Base-by-base conservation (phyloP, 2,329 filamentous ascomycete species). In the Alternaria arbusti region DNA sequence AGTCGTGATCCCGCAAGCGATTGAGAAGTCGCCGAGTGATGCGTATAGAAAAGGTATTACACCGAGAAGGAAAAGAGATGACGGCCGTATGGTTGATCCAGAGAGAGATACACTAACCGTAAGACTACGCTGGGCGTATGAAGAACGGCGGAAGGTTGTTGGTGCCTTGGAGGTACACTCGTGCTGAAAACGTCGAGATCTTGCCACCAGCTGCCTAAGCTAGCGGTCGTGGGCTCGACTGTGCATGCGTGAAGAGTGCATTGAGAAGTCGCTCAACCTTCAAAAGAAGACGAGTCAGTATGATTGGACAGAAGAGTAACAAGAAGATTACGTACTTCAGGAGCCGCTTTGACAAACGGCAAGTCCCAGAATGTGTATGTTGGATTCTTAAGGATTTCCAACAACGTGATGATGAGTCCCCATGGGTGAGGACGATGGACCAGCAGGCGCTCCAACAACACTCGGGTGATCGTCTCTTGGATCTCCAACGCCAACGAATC, bases 351-450 rank as follows among this genome's bases (percentile, higher is more conserved):
- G 81, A 98, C 92, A 74, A 97, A 97, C 25, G 93, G 92, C 70
- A 97, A 86, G 54, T 96, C 92, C 84, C 96, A 98, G 85, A 99
- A 97, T 75, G 89, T 89, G 80, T 95, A 96, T 76, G 90, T 92
- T 57, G 92, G 90, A 78, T 97, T 97, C 85, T 97, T 96, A 70
- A 97, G 86, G 61, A 99, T 86, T 83, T 98, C 96, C 67, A 96
- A 84, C 65, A 97, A 87, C 36, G 94, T 95, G 66, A 94, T 90
- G 78, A 97, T 90, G 46, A 99, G 84, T 12, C 96, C 96, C 95
- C 95, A 98, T 17, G 96, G 95, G 78, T 98, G 95, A 56, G 95
- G 95, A 82, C 94, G 93, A 79, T 93, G 93, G 22, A 93, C 91
- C 63, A 96, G 88, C 50, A 97, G 84, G 52, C 96, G 89, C 84